Conservation (phyloP, 2,329 filamentous ascomycete species). For the Pseudogymnoascus sp. region DNA sequence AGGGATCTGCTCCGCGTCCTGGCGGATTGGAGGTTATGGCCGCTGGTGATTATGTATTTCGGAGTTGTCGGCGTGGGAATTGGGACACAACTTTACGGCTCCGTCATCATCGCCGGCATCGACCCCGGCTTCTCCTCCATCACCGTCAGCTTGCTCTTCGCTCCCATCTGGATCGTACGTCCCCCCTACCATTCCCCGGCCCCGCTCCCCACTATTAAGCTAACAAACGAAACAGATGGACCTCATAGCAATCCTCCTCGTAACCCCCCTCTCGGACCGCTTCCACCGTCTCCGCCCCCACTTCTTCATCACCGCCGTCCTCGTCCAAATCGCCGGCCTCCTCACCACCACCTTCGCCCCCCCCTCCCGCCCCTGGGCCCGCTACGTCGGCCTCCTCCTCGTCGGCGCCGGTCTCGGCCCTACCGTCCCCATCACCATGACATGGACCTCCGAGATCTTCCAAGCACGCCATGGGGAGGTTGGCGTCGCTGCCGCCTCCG, state of each 20-base stretch:
- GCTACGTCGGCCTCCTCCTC: constrained; percentile 82
- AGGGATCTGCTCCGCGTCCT: constrained; percentile 64
- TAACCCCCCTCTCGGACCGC: constrained; percentile 79
- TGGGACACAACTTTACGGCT: constrained; percentile 80
- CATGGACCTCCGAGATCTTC: constrained; percentile 87
- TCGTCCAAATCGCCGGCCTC: constrained; percentile 75
- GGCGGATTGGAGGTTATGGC: constrained; percentile 83
- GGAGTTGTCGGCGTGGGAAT: constrained; percentile 90
- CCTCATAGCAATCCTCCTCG: constrained; percentile 74
- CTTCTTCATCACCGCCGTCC: constrained; percentile 71
- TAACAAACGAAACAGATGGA: constrained; percentile 56
- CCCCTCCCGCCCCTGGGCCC: constrained; percentile 63
- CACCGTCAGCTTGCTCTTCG: constrained; percentile 73
- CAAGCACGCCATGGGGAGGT: constrained; percentile 84
- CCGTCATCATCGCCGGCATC: constrained; percentile 76
- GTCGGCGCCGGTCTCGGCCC: constrained; percentile 86
- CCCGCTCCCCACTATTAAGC: background rate
- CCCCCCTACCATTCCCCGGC: background rate
- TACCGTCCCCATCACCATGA: constrained; percentile 89
- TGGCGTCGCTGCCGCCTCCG: constrained; percentile 77
- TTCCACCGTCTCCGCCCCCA: constrained; percentile 73
- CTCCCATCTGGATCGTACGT: constrained; percentile 84
- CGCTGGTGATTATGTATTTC: constrained; percentile 85
- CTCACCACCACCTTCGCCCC: constrained; percentile 71
- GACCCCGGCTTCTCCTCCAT: constrained; percentile 66